These are phyloP conservation scores for Diaporthe sp. DNA, from an alignment of 2,329 filamentous ascomycete species.

Conservation along the genomic window DNA sequence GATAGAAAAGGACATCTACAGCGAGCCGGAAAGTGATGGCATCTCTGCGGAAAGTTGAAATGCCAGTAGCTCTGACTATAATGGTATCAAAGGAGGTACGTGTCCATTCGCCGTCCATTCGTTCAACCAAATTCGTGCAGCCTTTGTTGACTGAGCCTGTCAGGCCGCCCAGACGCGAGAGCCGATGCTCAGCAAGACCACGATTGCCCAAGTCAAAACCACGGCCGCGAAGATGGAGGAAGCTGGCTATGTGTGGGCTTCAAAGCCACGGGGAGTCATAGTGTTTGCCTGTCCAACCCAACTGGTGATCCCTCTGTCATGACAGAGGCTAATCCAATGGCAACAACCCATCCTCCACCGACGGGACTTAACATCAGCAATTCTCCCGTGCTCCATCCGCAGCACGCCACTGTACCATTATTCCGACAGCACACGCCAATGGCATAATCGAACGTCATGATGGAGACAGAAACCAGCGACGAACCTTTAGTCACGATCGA, in stretches of 20 bases:
- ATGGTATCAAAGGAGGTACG: background rate
- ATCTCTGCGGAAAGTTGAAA: no score
- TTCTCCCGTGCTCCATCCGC: background rate
- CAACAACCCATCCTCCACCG: background rate
- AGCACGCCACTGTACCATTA: background rate
- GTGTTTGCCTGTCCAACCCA: no score
- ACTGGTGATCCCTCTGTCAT: background rate
- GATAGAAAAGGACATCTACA: no score
- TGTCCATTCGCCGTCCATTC: no score
- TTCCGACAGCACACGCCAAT: background rate
- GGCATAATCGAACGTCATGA: background rate
- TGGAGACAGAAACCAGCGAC: background rate
- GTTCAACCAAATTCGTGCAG: background rate
- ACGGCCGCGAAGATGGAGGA: accelerated
- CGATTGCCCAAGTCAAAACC: no score
- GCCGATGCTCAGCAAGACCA: background rate
- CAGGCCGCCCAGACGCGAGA: background rate
- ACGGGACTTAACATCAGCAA: background rate
- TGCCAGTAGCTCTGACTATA: background rate
- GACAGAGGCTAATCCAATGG: no score
- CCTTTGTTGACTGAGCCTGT: background rate
- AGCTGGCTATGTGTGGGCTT: no score
- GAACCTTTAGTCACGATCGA: background rate
- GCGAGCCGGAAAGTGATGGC: no score
- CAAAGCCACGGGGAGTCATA: no score